These are phyloP conservation scores for Aspergillus mulundensis DNA, from an alignment of 495 filamentous ascomycete species.

Conservation along the genomic window DNA sequence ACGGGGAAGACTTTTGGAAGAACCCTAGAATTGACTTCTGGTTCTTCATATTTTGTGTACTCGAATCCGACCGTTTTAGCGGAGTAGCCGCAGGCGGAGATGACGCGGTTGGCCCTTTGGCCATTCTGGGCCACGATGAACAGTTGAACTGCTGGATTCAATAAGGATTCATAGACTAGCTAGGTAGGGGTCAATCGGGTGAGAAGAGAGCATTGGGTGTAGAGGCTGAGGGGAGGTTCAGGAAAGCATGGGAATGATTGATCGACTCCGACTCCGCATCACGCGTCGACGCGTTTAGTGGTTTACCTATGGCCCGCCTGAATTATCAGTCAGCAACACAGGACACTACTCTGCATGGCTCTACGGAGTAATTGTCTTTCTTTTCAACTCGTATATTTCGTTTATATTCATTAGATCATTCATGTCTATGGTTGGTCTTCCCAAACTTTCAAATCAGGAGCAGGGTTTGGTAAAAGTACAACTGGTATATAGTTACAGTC, in stretches of 20 bases:
- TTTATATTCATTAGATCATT: too few species aligned
- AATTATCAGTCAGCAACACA: conserved; percentile 8
- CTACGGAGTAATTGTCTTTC: not conserved
- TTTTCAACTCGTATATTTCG: not conserved
- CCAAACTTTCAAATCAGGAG: too few species aligned
- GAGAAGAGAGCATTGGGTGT: not conserved
- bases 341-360: not conserved
- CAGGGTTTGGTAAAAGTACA: conserved; percentile 5
- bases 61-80: conserved; percentile 45
- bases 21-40: conserved; percentile 82
- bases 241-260: conserved; percentile 16
- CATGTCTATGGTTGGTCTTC: too few species aligned
- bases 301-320: conserved; percentile 14
- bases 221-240: not conserved
- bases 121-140: conserved; percentile 30
- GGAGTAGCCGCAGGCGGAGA: conserved; percentile 39
- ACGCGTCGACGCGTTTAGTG: conserved; percentile 46
- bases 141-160: not conserved
- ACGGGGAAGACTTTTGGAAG: conserved; percentile 65
- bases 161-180: conserved; percentile 1
- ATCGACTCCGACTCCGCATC: conserved; percentile 4
- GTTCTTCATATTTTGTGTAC: conserved; percentile 56
- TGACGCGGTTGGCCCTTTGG: conserved; percentile 34
- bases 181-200: not conserved
- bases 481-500: conserved; percentile 9